Percentiles rank a stretch among this genome's conserved stretches.
phyloP scores from a whole-genome alignment of 192 early-diverging fungal genomes.

The Phycomyces nitens region DNA sequence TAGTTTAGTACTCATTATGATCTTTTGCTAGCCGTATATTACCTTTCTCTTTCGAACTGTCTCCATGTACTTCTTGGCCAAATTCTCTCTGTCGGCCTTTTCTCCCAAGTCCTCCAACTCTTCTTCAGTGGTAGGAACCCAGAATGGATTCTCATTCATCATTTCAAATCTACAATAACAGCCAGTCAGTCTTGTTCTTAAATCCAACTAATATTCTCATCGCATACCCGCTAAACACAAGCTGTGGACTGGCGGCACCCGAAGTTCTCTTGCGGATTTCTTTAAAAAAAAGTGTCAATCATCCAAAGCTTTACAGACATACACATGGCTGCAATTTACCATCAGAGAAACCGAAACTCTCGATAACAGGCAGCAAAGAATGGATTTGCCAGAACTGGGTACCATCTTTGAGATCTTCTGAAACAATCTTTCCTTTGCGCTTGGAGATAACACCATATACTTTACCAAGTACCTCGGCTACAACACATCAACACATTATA shows the following conservation, averaged over 20 bases:
- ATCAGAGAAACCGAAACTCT: constrained; percentile 98
- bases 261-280: constrained; percentile 95
- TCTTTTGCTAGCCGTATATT: constrained; percentile 26
- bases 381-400: constrained; percentile 94
- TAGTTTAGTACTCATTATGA: background rate
- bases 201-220: constrained; percentile 6
- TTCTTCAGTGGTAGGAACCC: constrained; percentile 97
- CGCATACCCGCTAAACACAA: constrained; percentile 84
- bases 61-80: constrained; percentile 97
- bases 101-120: constrained; percentile 98
- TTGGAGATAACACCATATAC: constrained; percentile 92
- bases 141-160: constrained; percentile 94
- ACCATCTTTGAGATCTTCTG: constrained; percentile 97
- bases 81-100: constrained; percentile 94
- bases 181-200: too few species aligned
- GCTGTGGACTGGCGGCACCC: constrained; percentile 91
- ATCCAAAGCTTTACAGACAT: background rate
- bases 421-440: constrained; percentile 86
- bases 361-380: constrained; percentile 87
- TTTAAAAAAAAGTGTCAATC: constrained; percentile 24
- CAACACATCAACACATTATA: too few species aligned
- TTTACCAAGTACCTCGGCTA: constrained; percentile 89
- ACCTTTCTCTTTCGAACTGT: constrained; percentile 89
- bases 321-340: too few species aligned
- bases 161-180: constrained; percentile 67